Percentiles rank a stretch among this genome's conserved stretches.
These are phyloP conservation scores for Leccinum rimulosum DNA, from an alignment of 768 basidiomycete species.

Conservation along the genomic window DNA sequence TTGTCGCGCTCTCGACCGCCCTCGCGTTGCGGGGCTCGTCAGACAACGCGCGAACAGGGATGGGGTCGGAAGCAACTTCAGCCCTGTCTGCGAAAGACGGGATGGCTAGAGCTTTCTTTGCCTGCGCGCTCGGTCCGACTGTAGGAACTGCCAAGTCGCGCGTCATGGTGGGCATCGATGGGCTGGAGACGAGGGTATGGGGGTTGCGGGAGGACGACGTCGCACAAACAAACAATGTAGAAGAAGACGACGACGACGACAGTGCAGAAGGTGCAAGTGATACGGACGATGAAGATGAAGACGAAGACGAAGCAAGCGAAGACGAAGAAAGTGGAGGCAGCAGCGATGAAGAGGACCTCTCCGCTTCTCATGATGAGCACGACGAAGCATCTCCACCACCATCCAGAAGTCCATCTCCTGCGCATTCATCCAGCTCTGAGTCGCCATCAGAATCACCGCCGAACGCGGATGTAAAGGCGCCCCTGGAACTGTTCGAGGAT, in stretches of 20 bases:
- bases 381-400: slow-evolving; percentile 12
- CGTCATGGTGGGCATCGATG: slow-evolving; percentile 63
- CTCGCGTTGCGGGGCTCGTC: slow-evolving; percentile 39
- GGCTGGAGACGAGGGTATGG: slow-evolving; percentile 48
- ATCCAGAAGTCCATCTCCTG: slow-evolving; percentile 28
- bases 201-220: slow-evolving; percentile 17
- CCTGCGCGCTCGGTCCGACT: slow-evolving; percentile 65
- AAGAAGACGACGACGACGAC: neutral
- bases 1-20: slow-evolving; percentile 68
- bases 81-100: slow-evolving; percentile 5
- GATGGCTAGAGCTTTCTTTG: slow-evolving; percentile 47
- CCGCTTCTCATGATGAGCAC: slow-evolving; percentile 7
- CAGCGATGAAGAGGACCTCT: slow-evolving; percentile 11
- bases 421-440: slow-evolving; percentile 17
- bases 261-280: neutral
- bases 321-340: slow-evolving; percentile 2
- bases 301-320: slow-evolving; percentile 10
- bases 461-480: neutral
- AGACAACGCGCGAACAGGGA: neutral
- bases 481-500: slow-evolving; percentile 26
- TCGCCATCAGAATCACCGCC: slow-evolving; percentile 25
- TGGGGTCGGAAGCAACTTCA: neutral
- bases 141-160: slow-evolving; percentile 57
- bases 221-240: slow-evolving; percentile 28
- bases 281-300: neutral